Base-by-base conservation (phyloP, 2,329 filamentous ascomycete species). In the Cephalotrichum gorgonifer region DNA sequence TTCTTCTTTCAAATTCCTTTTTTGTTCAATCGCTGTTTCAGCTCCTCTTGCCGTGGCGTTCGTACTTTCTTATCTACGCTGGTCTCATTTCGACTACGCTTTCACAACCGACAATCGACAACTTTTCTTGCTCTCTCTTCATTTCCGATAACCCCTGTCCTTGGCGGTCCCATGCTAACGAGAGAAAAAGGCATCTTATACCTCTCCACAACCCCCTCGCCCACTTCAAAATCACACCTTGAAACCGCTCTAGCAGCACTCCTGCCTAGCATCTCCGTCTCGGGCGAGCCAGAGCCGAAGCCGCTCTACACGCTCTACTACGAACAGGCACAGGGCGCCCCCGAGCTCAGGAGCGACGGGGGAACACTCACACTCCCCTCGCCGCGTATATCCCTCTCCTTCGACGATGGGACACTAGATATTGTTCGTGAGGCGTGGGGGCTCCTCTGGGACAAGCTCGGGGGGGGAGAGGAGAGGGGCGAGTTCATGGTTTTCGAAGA, bases 61-160 rank as follows among this genome's bases (percentile, higher is more conserved):
- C n/a, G n/a, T n/a, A n/a, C n/a, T n/a, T 88, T 90, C 90, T 97
- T 97, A 97, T 96, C 91, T 96, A 97, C 91, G 96, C 91, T 90
- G 91, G 95, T 85, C 71, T 72, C 17, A 22, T 23, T 26, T 31
- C 6, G 35, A 39, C 35, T 12, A 5, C 7, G 7, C 11, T 39
- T 39, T 22, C 11, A 39, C n/a, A 8, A 14, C n/a, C 17, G 17
- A n/a, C 22, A 20, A 39, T 39, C 9, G 17, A 20, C 35, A 22
- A 61, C 55, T 50, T 42, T 27, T 60, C 55, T 54, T n/a, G 50
- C 28, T 53, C 48, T 54, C 35, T 43, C 38, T 27, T 44, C 54
- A 47, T 26, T 50, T 35, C 23, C 8, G 6, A 7, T 8, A 14
- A 25, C 44, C 44, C 45, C 26, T 48, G 43, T 50, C 33, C n/a